Evolutionary conservation across 768 basidiomycete species (phyloP), one percentile per base, ranked within the genome.

Genomic region (Tylopilus subfusipes): DNA sequence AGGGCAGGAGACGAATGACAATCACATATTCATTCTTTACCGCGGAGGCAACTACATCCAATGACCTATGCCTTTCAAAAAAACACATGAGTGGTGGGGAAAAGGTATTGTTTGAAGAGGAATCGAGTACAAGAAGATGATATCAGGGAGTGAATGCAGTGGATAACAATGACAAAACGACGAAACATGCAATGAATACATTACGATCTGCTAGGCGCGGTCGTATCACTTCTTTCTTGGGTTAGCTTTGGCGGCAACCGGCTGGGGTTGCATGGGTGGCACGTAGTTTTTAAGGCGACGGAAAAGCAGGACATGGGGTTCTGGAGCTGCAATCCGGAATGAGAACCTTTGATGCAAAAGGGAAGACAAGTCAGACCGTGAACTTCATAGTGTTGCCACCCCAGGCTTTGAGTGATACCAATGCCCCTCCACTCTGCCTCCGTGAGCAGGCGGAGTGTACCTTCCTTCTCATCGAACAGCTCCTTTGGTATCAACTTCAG

Each of bases 371-470:
- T 58, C 79, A 58, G 58, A 88, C 93, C 90, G 65, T 98, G 95
- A n/a, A 95, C 90, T 76, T 95, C 94, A 64, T 95, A 98, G 64
- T 97, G 94, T 66, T 92, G 90, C 94, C 95, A 98, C 4, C 95
- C 95, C 22, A 96, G 76, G 71, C 91, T 94, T 73, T 99, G 96
- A 39, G 88, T 90, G 58, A 98, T 96, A 10, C 96, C 96, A 52
- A 99, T 93, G 0, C 90, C 90, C 68, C 96, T 81, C 96, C 96
- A 99, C 72, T 99, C 97, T 40, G 80, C 73, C 67, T 99, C 96
- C 4, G 82, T 70, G 53, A 98, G 75, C 39, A 98, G 81, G 4
- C 94, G 83, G 50, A 98, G 78, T 5, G 86, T 82, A 6, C 91
- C 90, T 39, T 82, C 78, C 58, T 93, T 88, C 54, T 83, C 81